Base-by-base conservation (phyloP, 2,329 filamentous ascomycete genomes). In the Coniochaeta sp. region DNA sequence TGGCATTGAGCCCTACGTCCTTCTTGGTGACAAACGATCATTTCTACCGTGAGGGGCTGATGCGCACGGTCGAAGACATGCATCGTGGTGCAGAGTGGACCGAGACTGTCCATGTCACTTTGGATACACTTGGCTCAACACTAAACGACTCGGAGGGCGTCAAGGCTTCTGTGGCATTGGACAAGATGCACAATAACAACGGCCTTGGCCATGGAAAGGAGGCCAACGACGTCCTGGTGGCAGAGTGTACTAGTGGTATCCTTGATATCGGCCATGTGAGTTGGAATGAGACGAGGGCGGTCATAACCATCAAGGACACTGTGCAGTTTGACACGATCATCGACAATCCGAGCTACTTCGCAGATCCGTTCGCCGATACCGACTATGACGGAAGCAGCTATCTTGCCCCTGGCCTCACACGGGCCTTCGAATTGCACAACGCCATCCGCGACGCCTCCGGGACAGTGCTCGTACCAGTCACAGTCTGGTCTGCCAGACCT, bases 21-120 rank as follows among this genome's bases (percentile, higher is more conserved):
- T 73, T 85, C 60, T 77, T 79, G 48, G 74, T 83, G 6, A 83
- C 80, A 0, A 85, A 85, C 55, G 82, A 85, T 55, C 80, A 84
- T 51, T 64, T 65, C 56, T 73, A 83, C 60, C 71, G 68, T 0
- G 70, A 76, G 1, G 80, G 81, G 0, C 5, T 61, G 0, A 60
- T 73, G 63, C 71, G 79, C 2, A 9, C 59, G 0, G 1, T 82
- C 0, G 82, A 85, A 56, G 72, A 77, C 30, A 0, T 76, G 0
- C 65, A 69, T 27, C 62, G 62, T 0, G 56, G 60, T 0, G 65
- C 71, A 0, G 70, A 64, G 18, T 83, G 79, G 79, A 72, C 78
- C 1, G 70, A 71, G 12, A 69, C 73, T 2, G 58, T 82, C 6
- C 69, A 77, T 32, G 63, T 79, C 2, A 61, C 71, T 18, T 57